A percentile compares a stretch with the other conserved stretches of the same genome.
Conservation (phyloP, 257 asterid genomes). For the Salvia splendens region DNA sequence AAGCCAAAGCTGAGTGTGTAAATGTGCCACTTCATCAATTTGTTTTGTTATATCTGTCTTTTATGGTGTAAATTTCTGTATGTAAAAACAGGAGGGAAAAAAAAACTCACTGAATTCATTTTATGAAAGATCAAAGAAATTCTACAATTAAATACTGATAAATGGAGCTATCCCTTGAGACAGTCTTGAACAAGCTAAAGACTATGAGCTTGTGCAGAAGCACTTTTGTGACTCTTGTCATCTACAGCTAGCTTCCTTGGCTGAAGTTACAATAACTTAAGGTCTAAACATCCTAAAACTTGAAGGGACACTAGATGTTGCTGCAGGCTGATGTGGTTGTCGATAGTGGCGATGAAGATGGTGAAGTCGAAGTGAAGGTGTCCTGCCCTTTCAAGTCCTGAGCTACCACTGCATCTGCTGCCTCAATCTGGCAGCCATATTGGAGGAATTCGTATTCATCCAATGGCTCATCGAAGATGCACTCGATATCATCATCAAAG, state of each 20-base stretch:
- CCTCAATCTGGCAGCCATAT: slow-evolving; percentile 33
- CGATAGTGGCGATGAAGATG: slow-evolving; percentile 41
- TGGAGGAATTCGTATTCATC: slow-evolving; percentile 39
- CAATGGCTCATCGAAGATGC: slow-evolving; percentile 46
- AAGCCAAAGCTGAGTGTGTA: not conserved
- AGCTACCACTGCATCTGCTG: slow-evolving; percentile 21
- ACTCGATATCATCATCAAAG: slow-evolving; percentile 61
- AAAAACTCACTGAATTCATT: slow-evolving; percentile 25
- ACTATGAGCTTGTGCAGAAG: slow-evolving; percentile 30
- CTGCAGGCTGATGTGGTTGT: slow-evolving; percentile 46
- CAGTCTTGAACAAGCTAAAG: slow-evolving; percentile 26
- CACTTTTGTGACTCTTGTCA: slow-evolving; percentile 28
- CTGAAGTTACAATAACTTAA: slow-evolving; percentile 25
- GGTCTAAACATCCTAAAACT: slow-evolving; percentile 18
- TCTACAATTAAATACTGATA: slow-evolving; percentile 32
- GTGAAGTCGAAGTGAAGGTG: slow-evolving; percentile 33
- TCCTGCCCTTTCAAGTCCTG: slow-evolving; percentile 35
- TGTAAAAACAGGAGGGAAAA: slow-evolving; percentile 1
- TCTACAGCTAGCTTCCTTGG: slow-evolving; percentile 30
- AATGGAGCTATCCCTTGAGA: slow-evolving; percentile 27
- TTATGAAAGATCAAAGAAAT: slow-evolving; percentile 28
- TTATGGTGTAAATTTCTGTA: not conserved
- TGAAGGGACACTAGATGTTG: slow-evolving; percentile 19
- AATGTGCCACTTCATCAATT: not conserved
- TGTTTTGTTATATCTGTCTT: not conserved